These are phyloP conservation scores for Yarrowia hollandica DNA, from an alignment of 805 yeast species.

Conservation along the genomic window DNA sequence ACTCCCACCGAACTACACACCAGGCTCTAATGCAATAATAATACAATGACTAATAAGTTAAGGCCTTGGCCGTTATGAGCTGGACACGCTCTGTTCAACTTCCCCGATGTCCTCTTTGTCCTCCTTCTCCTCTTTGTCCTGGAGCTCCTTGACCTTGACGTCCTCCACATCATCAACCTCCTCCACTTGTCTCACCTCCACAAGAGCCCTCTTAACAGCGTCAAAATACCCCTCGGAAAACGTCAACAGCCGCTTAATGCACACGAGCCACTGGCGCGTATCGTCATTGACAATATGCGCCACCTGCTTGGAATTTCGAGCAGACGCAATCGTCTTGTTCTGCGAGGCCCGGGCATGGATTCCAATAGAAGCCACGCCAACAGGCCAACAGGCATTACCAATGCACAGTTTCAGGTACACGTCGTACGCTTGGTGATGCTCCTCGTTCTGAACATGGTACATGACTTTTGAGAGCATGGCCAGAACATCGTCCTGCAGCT, in stretches of 20 bases:
- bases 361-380: constrained; percentile 77
- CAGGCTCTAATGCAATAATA: not conserved
- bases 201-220: not conserved
- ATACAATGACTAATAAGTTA: not conserved
- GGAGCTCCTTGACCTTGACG: not conserved
- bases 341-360: constrained; percentile 74
- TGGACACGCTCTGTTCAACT: too few relatives aligned
- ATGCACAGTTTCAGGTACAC: constrained; percentile 73
- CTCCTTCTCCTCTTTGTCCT: not conserved
- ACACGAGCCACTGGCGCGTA: constrained; percentile 75
- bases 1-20: too few relatives aligned
- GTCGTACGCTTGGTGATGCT: constrained; percentile 59
- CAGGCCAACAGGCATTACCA: constrained; percentile 92
- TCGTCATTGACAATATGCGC: constrained; percentile 83
- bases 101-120: too few relatives aligned
- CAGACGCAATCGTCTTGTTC: constrained; percentile 46
- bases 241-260: constrained; percentile 70
- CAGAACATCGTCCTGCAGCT: constrained; percentile 46
- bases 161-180: not conserved
- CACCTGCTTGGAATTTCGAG: constrained; percentile 44
- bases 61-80: too few relatives aligned
- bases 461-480: constrained; percentile 61
- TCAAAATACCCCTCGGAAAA: constrained; percentile 43
- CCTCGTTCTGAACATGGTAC: constrained; percentile 56
- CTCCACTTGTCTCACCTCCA: too few relatives aligned